Evolutionary conservation across 2,329 filamentous ascomycete species (phyloP).

Genomic region (Venturia effusa): DNA sequence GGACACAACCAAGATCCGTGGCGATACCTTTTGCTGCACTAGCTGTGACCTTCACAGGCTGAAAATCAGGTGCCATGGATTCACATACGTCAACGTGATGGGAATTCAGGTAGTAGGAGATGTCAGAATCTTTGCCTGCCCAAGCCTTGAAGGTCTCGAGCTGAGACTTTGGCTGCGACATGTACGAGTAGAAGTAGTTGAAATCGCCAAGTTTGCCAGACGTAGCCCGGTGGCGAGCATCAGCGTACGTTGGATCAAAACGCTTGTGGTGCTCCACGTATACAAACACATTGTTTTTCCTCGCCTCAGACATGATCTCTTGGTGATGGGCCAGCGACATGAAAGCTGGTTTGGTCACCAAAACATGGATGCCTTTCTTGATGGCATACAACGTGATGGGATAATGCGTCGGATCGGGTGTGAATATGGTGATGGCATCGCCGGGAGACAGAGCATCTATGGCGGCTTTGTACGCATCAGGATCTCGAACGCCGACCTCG

Average conservation of each 20-base stretch:
- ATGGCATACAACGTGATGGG: conserved; percentile 89
- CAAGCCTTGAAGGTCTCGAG: conserved; percentile 91
- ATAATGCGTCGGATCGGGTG: conserved; percentile 84
- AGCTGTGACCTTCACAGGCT: conserved; percentile 68
- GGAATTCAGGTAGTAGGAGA: conserved; percentile 91
- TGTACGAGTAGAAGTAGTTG: conserved; percentile 98
- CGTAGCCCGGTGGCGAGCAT: conserved; percentile 62
- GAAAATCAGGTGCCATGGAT: conserved; percentile 77
- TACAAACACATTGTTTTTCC: conserved; percentile 71
- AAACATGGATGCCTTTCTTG: conserved; percentile 74
- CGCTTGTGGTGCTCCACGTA: conserved; percentile 97
- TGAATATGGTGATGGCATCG: conserved; percentile 92
- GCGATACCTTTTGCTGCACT: conserved; percentile 71
- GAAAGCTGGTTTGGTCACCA: conserved; percentile 89
- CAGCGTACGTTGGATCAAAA: conserved; percentile 84
- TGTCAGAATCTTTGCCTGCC: conserved; percentile 86
- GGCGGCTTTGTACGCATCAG: conserved; percentile 76
- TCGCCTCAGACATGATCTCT: conserved; percentile 59
- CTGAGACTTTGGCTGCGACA: conserved; percentile 86
- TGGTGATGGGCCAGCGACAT: conserved; percentile 75
- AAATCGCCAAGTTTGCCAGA: conserved; percentile 72
- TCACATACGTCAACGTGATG: conserved; percentile 92
- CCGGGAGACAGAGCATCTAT: conserved; percentile 74
- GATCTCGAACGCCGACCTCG: conserved; percentile 57
- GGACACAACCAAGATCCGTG: conserved; percentile 64